Evolutionary conservation across 345 rosid species (phyloP), one percentile per base, ranked within the genome.

Genomic region (Acer yangbiense): DNA sequence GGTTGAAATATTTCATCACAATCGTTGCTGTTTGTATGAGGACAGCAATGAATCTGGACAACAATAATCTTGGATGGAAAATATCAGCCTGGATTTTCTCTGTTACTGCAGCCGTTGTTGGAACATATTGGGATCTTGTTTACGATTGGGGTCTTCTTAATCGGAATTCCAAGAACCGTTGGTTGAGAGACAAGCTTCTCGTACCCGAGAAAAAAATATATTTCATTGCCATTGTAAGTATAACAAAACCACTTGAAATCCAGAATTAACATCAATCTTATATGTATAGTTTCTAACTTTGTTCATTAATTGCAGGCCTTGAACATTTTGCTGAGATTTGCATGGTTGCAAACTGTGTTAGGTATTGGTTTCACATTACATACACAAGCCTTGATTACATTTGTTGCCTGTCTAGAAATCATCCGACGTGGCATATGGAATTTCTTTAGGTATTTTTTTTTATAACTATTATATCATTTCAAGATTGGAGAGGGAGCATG

Each of bases 381-480:
- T 41, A 17, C 23, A 52, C 65, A 83, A 79, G 74, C 90, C 10
- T 1, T 69, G 86, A 54, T 82, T 69, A 76, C 97, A 74, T 63
- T 89, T 48, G 89, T 87, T 63, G 93, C 97, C 57, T 67, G 80
- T 79, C 89, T 92, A 0, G 94, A 92, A 87, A 88, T 92, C 69
- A 81, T 89, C 68, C 92, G 97, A 2, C 88, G 94, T 3, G 91
- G 97, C 71, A 83, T 90, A 1, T 92, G 97, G 94, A 90, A 87
- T 82, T 92, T 92, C 87, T 92, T 90, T 84, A 86, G 89, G 89
- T 87, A 79, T 35, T 29, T 32, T 32, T 32, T 35, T 4, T 35
- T 35, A 4, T 35, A 35, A 35, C 39, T 35, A 35, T 4, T 35
- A 35, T 4, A 4, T 35, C 5, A 35, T 35, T 35, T 35, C 6